Base-by-base conservation (phyloP, 805 yeast species). In the Ascoidea asiatica region DNA sequence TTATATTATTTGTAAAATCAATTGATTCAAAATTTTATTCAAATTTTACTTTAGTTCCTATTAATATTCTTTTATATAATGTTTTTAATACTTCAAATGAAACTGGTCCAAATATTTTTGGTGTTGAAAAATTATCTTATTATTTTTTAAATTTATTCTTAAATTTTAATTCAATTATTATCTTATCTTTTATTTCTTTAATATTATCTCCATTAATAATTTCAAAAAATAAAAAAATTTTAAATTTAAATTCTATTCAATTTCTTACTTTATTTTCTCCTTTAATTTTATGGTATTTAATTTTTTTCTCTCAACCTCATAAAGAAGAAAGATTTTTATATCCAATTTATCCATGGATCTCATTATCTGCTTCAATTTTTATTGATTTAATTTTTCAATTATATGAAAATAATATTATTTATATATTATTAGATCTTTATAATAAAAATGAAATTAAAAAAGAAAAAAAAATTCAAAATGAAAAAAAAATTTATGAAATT, bases 301-400 rank as follows among this genome's bases (percentile, higher is more conserved):
- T 87, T 3, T 86, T 90, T 56, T 66, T 69, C 48, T 48, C 64
- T 4, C 96, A 88, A 55, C 92, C 95, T 4, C 97, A 89, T 58
- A 89, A 89, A 58, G 97, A 89, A 57, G 97, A 90, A 59, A 69
- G 97, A 48, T 90, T 90, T 57, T 59, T 90, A 51, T 90, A 87
- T 54, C 95, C 95, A 15, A 69, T 85, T 0, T 90, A 89, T 57
- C 81, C 88, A 11, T 65, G 81, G 43, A 67, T 90, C 19, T 62
- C 75, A 3, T 51, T 84, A 19, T 68, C 77, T 40, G 88, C 86
- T 3, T 74, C 90, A 0, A 52, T 59, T 47, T 29, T 54, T 53
- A 37, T 33, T 48, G 5, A 43, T 54, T 39, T 48, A 50, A 13
- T 22, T 44, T 4, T 5, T 47, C 2, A 6, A 52, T 8, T 62